Conservation (phyloP, 306 rosid genomes). For the Oxytropis ochrocephala region DNA sequence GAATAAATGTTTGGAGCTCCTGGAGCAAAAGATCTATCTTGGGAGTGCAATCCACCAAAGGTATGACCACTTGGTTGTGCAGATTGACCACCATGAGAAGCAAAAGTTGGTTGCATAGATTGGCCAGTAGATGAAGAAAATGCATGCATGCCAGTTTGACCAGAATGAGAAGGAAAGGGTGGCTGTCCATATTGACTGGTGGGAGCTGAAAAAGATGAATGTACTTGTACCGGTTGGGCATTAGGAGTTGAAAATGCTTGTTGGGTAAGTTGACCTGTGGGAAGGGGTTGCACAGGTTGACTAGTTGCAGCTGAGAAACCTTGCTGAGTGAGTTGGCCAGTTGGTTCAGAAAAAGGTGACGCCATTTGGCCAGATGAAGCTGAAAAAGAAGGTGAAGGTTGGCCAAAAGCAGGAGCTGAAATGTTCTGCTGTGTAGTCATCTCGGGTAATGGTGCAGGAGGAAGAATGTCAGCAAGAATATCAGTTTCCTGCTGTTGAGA, state of each 20-base stretch:
- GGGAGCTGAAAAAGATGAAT: constrained; percentile 25
- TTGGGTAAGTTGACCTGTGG: constrained; percentile 17
- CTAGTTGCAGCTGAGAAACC: constrained; percentile 25
- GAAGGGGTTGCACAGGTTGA: constrained; percentile 31
- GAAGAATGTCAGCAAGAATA: constrained; percentile 83
- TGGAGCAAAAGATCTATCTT: constrained; percentile 30
- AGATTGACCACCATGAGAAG: constrained; percentile 46
- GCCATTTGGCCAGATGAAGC: constrained; percentile 32
- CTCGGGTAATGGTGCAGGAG: constrained; percentile 54
- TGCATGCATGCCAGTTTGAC: constrained; percentile 36
- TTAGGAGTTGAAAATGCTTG: constrained; percentile 30
- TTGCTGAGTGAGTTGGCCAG: constrained; percentile 6
- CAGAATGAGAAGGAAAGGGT: constrained; percentile 35
- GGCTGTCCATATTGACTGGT: constrained; percentile 17
- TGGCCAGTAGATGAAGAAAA: constrained; percentile 29
- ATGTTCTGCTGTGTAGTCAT: constrained; percentile 39
- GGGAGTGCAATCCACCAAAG: constrained; percentile 45
- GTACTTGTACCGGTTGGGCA: constrained; percentile 27
- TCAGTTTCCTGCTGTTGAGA: constrained; percentile 45
- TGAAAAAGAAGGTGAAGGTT: constrained; percentile 32
- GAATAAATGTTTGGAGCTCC: constrained; percentile 32
- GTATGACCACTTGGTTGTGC: constrained; percentile 44
- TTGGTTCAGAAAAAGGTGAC: constrained; percentile 30
- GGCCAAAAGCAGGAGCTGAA: constrained; percentile 37
- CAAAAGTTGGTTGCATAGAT: constrained; percentile 32